Evolutionary conservation across 805 yeast genomes (phyloP).

Genomic region (Komagataella kurtzmanii): DNA sequence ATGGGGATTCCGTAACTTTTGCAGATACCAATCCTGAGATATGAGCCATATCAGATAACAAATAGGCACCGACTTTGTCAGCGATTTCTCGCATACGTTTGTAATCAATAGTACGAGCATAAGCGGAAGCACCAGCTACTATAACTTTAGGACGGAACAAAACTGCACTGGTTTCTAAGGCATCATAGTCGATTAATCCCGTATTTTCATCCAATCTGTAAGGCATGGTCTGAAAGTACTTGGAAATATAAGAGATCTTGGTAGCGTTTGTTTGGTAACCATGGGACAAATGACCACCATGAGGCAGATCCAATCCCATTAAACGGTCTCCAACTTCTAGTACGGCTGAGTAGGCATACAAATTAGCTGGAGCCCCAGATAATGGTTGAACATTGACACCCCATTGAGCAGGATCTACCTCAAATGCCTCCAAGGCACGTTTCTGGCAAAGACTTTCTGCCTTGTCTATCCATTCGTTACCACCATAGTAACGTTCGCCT

Average conservation of each 20-base stretch:
- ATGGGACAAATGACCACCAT: slow-evolving; percentile 96
- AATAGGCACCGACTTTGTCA: slow-evolving; percentile 84
- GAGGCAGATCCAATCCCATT: slow-evolving; percentile 97
- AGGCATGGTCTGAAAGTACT: slow-evolving; percentile 96
- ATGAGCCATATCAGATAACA: slow-evolving; percentile 94
- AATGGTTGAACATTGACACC: slow-evolving; percentile 95
- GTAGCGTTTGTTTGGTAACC: slow-evolving; percentile 89
- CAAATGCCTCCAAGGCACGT: slow-evolving; percentile 80
- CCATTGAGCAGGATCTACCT: slow-evolving; percentile 70
- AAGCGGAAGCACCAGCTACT: slow-evolving; percentile 97
- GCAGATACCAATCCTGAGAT: slow-evolving; percentile 94
- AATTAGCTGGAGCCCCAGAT: slow-evolving; percentile 94
- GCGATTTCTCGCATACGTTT: slow-evolving; percentile 83
- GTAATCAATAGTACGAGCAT: slow-evolving; percentile 84
- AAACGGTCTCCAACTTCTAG: slow-evolving; percentile 83
- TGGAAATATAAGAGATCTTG: slow-evolving; percentile 84
- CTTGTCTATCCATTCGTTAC: slow-evolving; percentile 88
- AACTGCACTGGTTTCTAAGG: slow-evolving; percentile 65
- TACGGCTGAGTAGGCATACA: slow-evolving; percentile 82
- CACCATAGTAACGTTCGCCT: slow-evolving; percentile 96
- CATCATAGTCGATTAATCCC: slow-evolving; percentile 87
- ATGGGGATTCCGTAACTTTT: slow-evolving; percentile 87
- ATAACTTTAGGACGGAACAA: slow-evolving; percentile 89
- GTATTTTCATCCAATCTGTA: slow-evolving; percentile 79
- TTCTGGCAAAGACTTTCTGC: slow-evolving; percentile 84